Conservation (phyloP, 768 basidiomycete genomes). For the Tylopilus vinaceipallidus region DNA sequence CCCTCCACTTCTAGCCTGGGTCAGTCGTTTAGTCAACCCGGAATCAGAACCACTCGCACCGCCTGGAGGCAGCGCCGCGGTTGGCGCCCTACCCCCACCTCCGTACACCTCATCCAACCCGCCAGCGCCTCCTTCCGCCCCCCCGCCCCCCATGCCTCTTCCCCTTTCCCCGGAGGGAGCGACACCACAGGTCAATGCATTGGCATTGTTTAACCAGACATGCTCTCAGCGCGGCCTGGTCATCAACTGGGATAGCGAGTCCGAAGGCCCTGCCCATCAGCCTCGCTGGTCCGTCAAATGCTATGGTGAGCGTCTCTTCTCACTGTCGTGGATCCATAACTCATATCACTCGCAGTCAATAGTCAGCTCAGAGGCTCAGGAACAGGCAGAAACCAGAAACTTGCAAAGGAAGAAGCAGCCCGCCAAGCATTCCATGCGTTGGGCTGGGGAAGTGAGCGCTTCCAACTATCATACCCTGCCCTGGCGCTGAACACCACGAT, state of each 20-base stretch:
- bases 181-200: constrained; percentile 32
- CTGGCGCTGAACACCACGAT: background rate
- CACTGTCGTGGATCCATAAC: background rate
- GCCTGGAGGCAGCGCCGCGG: constrained; percentile 17
- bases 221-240: constrained; percentile 44
- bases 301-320: constrained; percentile 38
- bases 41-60: constrained; percentile 25
- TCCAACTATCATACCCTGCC: background rate
- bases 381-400: constrained; percentile 56
- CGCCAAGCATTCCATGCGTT: constrained; percentile 50
- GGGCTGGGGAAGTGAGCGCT: constrained; percentile 47
- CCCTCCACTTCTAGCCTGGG: constrained; percentile 51
- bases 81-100: constrained; percentile 21
- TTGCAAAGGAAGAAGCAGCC: constrained; percentile 70
- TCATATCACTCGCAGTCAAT: constrained; percentile 42
- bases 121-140: constrained; percentile 12
- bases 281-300: constrained; percentile 60
- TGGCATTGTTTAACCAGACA: constrained; percentile 53
- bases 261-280: constrained; percentile 50
- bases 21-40: constrained; percentile 56
- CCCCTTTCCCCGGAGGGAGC: constrained; percentile 14
- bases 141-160: constrained; percentile 25
- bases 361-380: constrained; percentile 49
- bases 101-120: constrained; percentile 21
- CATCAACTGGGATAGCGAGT: constrained; percentile 48